Evolutionary conservation across 2,329 filamentous ascomycete genomes (phyloP).

Genomic region (Cordyceps cicadae): DNA sequence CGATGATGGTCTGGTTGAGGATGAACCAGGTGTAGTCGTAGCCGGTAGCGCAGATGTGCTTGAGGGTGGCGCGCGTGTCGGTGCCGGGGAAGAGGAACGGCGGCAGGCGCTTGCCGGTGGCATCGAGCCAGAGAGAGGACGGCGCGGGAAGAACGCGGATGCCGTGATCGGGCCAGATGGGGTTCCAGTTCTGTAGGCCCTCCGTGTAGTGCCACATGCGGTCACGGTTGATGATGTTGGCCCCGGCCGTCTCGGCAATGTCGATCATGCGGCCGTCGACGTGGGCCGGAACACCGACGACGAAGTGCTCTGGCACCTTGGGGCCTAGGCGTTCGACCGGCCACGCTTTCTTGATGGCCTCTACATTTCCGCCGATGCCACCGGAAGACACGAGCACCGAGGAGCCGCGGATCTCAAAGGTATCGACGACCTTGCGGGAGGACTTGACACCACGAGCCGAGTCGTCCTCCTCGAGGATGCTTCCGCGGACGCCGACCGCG

Average conservation of each 20-base stretch:
- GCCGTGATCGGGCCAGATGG: slow-evolving; percentile 53
- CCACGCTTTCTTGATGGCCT: slow-evolving; percentile 50
- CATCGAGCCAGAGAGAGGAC: slow-evolving; percentile 55
- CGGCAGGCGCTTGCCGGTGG: slow-evolving; percentile 49
- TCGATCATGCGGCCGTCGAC: slow-evolving; percentile 57
- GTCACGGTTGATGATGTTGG: slow-evolving; percentile 50
- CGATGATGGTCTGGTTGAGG: slow-evolving; percentile 48
- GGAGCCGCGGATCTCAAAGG: slow-evolving; percentile 45
- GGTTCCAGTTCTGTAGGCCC: slow-evolving; percentile 52
- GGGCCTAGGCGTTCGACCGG: slow-evolving; percentile 49
- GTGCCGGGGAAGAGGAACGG: slow-evolving; percentile 48
- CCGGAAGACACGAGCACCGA: slow-evolving; percentile 49
- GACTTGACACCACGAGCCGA: slow-evolving; percentile 44
- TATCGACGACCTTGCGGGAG: slow-evolving; percentile 37
- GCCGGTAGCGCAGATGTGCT: slow-evolving; percentile 51
- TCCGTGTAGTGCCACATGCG: slow-evolving; percentile 62
- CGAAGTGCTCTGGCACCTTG: slow-evolving; percentile 46
- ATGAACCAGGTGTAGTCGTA: slow-evolving; percentile 59
- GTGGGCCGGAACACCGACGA: slow-evolving; percentile 53
- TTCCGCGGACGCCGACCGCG: slow-evolving; percentile 45
- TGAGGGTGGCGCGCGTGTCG: slow-evolving; percentile 50
- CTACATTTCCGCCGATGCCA: slow-evolving; percentile 54
- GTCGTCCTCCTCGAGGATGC: slow-evolving; percentile 43
- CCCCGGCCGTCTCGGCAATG: slow-evolving; percentile 45
- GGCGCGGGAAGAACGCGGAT: slow-evolving; percentile 54